Base-by-base conservation (phyloP, 2,329 filamentous ascomycete species). In the Aspergillus candidus region DNA sequence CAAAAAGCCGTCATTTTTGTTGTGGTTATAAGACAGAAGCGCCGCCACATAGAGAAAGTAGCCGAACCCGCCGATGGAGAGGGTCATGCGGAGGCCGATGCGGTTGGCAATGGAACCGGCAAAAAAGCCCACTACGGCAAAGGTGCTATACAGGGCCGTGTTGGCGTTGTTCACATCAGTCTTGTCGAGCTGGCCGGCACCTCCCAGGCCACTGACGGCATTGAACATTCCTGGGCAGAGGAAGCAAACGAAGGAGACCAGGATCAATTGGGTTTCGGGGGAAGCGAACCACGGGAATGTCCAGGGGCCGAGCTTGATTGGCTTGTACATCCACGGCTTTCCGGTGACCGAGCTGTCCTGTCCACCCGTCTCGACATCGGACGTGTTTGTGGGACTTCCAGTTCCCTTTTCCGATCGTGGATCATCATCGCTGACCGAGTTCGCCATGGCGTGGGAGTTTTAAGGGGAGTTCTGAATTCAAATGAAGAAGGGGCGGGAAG, bases 191-290 rank as follows among this genome's bases (percentile, higher is more conserved):
- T 78, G 77, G 38, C 81, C 83, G 61, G 72, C 82, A 46, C 80
- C 83, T 46, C 83, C 83, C 31, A 86, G 70, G 48, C 83, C 82
- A 48, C 70, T 71, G 46, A 86, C 69, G 14, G 83, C 80, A 58
- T 86, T 86, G 72, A 79, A 86, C 80, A 86, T 84, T 55, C 83
- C 83, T 0, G 83, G 83, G 60, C 83, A 86, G 49, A 86, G 62
- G 72, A 86, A 85, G 61, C 82, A 85, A 39, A 85, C 81, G 48
- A 84, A 72, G 15, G 81, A 75, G 43, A 89, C 83, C 73, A 89
- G 77, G 49, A 84, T 57, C 31, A 90, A 74, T 68, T 90, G 86
- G 38, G 81, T 67, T 58, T 81, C 78, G 11, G 86, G 86, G 45
- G 84, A 87, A 15, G 86, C 86, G 63, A 84, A 89, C 75, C 81